Base-by-base conservation (phyloP, 2,329 filamentous ascomycete genomes). In the Fusarium fracticaudum region DNA sequence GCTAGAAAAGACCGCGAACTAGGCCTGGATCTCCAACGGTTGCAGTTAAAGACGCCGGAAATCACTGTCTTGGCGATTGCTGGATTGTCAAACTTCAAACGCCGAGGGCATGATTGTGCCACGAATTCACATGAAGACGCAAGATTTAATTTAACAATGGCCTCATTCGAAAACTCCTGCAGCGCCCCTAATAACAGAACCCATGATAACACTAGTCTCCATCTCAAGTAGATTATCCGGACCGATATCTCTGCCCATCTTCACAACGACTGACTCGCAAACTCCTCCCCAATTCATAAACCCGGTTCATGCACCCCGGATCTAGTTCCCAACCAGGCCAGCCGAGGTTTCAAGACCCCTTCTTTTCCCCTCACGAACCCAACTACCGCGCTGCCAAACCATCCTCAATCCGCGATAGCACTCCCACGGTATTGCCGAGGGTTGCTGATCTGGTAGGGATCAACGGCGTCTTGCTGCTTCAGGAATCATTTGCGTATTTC, bases 291-390 rank as follows among this genome's bases (percentile, higher is more conserved):
- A 31, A 48, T 57, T 14, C 22, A 33, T 43, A 2, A 26, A 29
- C n/a, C 40, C 20, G 13, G 35, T 43, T 53, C 47, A 68, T 69
- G 65, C 41, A 67, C 61, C 68, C 61, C 67, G 61, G 67, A 62
- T 67, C 33, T 43, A 35, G 12, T 54, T 63, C 63, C 69, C 44
- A 71, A 50, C 62, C 22, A 14, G 58, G 62, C n/a, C 70, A 60
- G 45, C 69, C 69, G 68, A 71, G 69, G 68, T 71, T 67, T 63
- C n/a, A 47, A 20, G 12, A 48, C 29, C n/a, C 47, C 35, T 55
- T 40, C 57, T 55, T 48, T 22, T 44, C 45, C 55, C 38, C 57
- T 37, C 48, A 54, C 53, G 35, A 40, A 18, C 33, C 8, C 50
- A 72, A 72, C 69, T 72, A 55, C 70, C 69, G 64, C 59, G 13